These are phyloP conservation scores for Bremia lactucae DNA, from an alignment of 352 stramenopile genomes.

Conservation along the genomic window DNA sequence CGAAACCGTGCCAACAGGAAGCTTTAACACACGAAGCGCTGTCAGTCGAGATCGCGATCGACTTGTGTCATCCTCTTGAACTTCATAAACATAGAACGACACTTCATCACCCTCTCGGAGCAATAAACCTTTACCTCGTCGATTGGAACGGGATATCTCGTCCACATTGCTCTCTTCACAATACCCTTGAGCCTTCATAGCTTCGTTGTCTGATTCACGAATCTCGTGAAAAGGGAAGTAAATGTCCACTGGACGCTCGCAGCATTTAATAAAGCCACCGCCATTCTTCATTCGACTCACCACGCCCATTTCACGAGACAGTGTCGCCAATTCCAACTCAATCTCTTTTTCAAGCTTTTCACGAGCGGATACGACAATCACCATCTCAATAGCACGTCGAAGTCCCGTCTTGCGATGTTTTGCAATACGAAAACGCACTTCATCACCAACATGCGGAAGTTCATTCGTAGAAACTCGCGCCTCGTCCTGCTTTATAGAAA, in stretches of 20 bases:
- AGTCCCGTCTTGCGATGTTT: constrained; percentile 53
- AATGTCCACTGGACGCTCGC: constrained; percentile 49
- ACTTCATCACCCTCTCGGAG: constrained; percentile 62
- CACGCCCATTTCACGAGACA: constrained; percentile 47
- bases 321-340: constrained; percentile 41
- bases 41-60: constrained; percentile 33
- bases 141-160: constrained; percentile 3
- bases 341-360: constrained; percentile 64
- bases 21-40: constrained; percentile 55
- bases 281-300: constrained; percentile 49
- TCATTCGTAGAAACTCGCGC: constrained; percentile 9
- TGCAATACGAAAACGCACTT: constrained; percentile 63
- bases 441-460: constrained; percentile 48
- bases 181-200: constrained; percentile 16
- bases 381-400: constrained; percentile 59
- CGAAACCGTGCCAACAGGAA: constrained; percentile 40
- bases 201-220: constrained; percentile 23
- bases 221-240: constrained; percentile 69
- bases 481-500: constrained; percentile 16
- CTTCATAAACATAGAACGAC: constrained; percentile 71
- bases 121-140: constrained; percentile 9
- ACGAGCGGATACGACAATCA: constrained; percentile 38
- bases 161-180: constrained; percentile 4
- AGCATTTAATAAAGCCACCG: constrained; percentile 65
- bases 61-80: constrained; percentile 35